Evolutionary conservation across 2,329 filamentous ascomycete genomes (phyloP).

Genomic region (Fusarium globosum): DNA sequence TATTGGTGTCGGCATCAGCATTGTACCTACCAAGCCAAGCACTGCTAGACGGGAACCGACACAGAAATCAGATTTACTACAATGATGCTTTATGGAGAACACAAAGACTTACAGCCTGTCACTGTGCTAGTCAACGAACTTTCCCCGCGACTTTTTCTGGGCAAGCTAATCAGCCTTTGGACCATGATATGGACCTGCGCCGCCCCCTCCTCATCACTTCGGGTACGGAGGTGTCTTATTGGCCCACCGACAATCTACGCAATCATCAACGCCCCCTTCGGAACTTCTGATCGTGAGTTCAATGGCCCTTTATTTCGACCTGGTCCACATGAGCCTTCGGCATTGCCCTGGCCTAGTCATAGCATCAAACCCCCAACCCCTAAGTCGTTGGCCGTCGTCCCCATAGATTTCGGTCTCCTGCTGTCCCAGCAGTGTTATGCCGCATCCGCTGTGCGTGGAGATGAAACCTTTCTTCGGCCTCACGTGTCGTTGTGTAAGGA

Average conservation of each 20-base stretch:
- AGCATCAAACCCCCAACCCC: conserved; percentile 23
- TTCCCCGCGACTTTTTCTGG: conserved; percentile 31
- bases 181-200: conserved; percentile 25
- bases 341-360: conserved; percentile 27
- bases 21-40: conserved; percentile 25
- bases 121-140: conserved; percentile 25
- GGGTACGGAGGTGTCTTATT: conserved; percentile 47
- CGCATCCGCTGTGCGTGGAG: conserved; percentile 41
- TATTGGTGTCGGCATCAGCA: conserved; percentile 23
- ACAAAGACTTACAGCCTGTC: conserved; percentile 36
- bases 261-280: conserved; percentile 35
- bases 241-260: conserved; percentile 37
- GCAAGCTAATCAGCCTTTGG: conserved; percentile 29
- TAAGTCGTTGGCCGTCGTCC: conserved; percentile 25
- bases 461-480: conserved; percentile 45
- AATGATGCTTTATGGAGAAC: conserved; percentile 36
- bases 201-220: conserved; percentile 43
- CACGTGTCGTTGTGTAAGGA: conserved; percentile 45
- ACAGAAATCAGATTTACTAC: conserved; percentile 31
- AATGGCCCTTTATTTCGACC: conserved; percentile 32
- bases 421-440: conserved; percentile 37
- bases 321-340: conserved; percentile 31
- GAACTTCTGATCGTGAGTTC: conserved; percentile 37
- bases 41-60: conserved; percentile 38
- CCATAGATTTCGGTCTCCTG: conserved; percentile 30